phyloP scores from a whole-genome alignment of 1,284 basidiomycete genomes.

The Leccinum colubrinum region DNA sequence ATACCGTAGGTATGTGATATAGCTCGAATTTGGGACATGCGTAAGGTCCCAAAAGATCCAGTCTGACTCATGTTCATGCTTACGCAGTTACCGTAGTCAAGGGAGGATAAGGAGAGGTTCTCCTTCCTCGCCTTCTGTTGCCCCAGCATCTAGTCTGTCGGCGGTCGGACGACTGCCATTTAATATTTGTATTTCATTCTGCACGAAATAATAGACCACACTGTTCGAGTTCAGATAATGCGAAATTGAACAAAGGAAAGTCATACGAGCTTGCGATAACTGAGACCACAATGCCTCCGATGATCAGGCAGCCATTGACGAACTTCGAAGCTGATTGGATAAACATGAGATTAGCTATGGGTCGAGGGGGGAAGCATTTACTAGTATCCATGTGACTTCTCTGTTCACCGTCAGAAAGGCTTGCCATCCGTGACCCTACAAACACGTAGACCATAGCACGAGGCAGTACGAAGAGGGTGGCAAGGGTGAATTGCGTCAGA shows the following conservation, averaged over 20 bases:
- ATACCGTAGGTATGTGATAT: constrained; percentile 1
- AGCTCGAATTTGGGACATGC: not conserved
- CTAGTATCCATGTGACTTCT: constrained; percentile 73
- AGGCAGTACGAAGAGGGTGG: constrained; percentile 69
- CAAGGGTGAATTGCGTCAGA: constrained; percentile 72
- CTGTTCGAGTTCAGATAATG: constrained; percentile 35
- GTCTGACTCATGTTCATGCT: not conserved
- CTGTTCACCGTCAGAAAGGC: constrained; percentile 73
- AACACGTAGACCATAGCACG: constrained; percentile 73
- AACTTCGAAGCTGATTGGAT: constrained; percentile 54
- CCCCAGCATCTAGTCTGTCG: constrained; percentile 58
- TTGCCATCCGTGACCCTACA: constrained; percentile 73
- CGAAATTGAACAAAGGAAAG: constrained; percentile 1
- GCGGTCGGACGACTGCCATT: constrained; percentile 48
- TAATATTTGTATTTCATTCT: constrained; percentile 57
- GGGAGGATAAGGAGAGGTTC: constrained; percentile 50
- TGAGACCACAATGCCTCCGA: constrained; percentile 55
- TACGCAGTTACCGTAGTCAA: not conserved
- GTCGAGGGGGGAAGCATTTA: constrained; percentile 32
- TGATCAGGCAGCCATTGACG: constrained; percentile 58
- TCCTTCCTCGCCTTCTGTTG: constrained; percentile 63
- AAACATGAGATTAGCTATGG: constrained; percentile 11
- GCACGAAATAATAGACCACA: constrained; percentile 61
- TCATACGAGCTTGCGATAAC: constrained; percentile 65
- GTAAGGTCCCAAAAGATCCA: not conserved